Base-by-base conservation (phyloP, 805 yeast genomes). In the Starmerella vaccinii region DNA sequence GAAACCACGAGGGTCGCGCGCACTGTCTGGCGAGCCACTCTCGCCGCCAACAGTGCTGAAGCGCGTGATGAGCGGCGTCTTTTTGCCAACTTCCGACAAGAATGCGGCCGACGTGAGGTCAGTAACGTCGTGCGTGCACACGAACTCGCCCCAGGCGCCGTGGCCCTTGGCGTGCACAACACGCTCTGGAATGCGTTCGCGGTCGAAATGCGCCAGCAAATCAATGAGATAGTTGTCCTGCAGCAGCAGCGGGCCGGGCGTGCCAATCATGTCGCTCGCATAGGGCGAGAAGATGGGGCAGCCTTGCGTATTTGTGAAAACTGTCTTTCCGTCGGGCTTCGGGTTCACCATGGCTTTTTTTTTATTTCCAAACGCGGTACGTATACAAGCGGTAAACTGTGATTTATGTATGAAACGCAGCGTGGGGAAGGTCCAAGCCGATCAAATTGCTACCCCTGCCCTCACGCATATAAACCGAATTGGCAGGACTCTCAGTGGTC, bases 21-120 rank as follows among this genome's bases (percentile, higher is more conserved):
- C 78, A 21, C 81, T 68, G 59, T 80, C 86, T 9, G 84, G 75
- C 35, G 82, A 71, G 46, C 84, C 86, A 59, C 67, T 68, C 65
- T 81, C 85, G 46, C 84, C 84, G 54, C 83, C 84, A 32, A 80
- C 86, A 19, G 84, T 79, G 46, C 82, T 76, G 67, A 79, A 77
- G 52, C 84, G 72, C 37, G 71, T 64, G 50, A 78, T 66, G 54
- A 80, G 74, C 64, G 76, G 77, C 32, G 95, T 84, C 69, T 79
- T 83, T 71, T 85, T 85, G 59, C 96, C 96, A 50, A 83, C 74
- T 42, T 76, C 71, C 57, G 76, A 76, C 59, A 87, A 76, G 70
- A 87, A 84, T 43, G 61, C 63, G 29, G 72, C 65, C 26, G 56
- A 45, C 19, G 76, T 71, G 49, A 78, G 60, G 58, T 78, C 83